Evolutionary conservation across 345 rosid genomes (phyloP), one percentile per base, ranked within the genome.

Genomic region (Hibiscus syriacus): DNA sequence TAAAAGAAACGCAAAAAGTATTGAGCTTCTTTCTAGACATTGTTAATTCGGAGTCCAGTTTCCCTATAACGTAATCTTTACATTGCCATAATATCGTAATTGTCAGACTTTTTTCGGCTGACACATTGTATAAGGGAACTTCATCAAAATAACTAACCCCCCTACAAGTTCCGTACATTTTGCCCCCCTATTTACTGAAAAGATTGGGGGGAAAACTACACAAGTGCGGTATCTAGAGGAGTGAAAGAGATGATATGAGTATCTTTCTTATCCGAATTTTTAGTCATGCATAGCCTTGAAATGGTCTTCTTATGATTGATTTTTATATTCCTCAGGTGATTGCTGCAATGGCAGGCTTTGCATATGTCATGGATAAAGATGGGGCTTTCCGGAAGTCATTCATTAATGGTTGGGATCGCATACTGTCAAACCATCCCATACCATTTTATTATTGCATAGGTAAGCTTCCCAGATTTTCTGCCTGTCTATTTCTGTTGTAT

Each of bases 361-460:
- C 97, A 38, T 93, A 86, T 72, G 45, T 90, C 55, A 86, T 93
- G 96, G 97, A 90, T 76, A 90, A 87, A 80, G 92, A 90, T 74
- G 98, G 98, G 68, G 85, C 85, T 48, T 93, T 93, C 68, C 83
- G 96, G 55, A 86, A 93, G 73, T 93, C 94, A 39, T 93, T 93
- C 76, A 87, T 87, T 74, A 96, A 89, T 80, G 87, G 90, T 49
- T 93, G 96, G 98, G 97, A 93, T 78, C 94, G 91, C 41, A 82
- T 89, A 64, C 70, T 90, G 72, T 93, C 97, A 11, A 93, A 83
- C 70, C 97, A 89, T 84, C 98, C 98, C 41, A 80, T 90, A 69
- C 97, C 98, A 6, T 93, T 93, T 74, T 93, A 87, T 70, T 93
- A 93, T 66, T 90, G 97, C 80, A 85, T 90, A 30, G 98, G 98